Evolutionary conservation across 139 green algal species (phyloP).

Genomic region (Picochlorum sp.): DNA sequence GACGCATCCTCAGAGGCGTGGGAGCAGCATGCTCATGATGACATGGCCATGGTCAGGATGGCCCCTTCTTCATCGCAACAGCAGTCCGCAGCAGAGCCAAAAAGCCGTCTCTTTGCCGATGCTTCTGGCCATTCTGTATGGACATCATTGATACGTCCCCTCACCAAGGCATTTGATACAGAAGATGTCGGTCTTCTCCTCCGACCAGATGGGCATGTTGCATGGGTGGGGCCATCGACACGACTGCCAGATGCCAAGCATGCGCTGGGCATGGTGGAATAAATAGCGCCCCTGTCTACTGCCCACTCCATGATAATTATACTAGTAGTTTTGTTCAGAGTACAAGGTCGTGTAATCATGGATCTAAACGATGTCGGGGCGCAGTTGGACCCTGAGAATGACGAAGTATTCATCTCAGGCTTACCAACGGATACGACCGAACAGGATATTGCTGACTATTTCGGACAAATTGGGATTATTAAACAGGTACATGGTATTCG

Average conservation of each 20-base stretch:
- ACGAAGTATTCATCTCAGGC: conserved; percentile 57
- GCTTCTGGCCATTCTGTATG: too few relatives aligned
- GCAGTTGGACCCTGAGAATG: conserved; percentile 34
- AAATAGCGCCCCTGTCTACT: too few relatives aligned
- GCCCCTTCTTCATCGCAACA: too few relatives aligned
- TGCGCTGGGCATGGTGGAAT: too few relatives aligned
- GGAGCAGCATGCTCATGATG: too few relatives aligned
- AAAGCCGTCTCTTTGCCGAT: too few relatives aligned
- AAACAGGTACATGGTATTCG: conserved; percentile 23
- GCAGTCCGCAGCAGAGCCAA: too few relatives aligned
- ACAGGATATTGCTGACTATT: conserved; percentile 59
- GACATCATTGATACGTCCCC: neutral
- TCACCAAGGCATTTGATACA: neutral
- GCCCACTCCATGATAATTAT: too few relatives aligned
- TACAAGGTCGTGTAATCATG: too few relatives aligned
- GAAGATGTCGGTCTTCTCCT: conserved; percentile 48
- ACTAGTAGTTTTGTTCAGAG: too few relatives aligned
- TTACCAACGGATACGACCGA: conserved; percentile 53
- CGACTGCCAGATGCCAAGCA: neutral
- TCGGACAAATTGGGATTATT: conserved; percentile 68
- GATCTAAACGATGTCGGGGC: conserved; percentile 2
- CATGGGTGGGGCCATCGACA: conserved; percentile 30
- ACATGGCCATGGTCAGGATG: too few relatives aligned
- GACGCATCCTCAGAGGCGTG: too few relatives aligned
- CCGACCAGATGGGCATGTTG: conserved; percentile 73